phyloP scores from a whole-genome alignment of 768 basidiomycete species.

The Termitomyces sp. region DNA sequence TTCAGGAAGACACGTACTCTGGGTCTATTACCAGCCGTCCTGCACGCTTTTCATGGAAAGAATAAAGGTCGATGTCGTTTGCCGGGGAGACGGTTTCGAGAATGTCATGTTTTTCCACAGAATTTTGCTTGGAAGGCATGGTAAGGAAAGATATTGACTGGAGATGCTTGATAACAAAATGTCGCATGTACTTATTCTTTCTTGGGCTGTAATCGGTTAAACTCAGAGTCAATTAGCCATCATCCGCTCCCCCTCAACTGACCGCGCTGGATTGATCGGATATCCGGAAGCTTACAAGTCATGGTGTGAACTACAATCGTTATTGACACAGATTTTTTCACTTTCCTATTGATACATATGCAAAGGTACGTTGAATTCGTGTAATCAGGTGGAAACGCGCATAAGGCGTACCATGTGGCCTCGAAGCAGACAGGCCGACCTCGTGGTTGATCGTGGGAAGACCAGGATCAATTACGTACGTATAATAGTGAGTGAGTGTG shows the following conservation, averaged over 20 bases:
- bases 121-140: constrained; percentile 6
- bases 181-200: background rate
- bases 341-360: background rate
- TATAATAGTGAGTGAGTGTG: too few species aligned
- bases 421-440: background rate
- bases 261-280: background rate
- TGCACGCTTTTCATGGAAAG: constrained; percentile 46
- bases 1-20: constrained; percentile 26
- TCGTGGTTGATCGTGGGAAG: background rate
- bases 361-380: background rate
- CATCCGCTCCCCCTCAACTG: background rate
- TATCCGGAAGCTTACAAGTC: background rate
- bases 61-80: constrained; percentile 19
- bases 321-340: background rate
- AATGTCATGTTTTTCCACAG: constrained; percentile 7
- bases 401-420: background rate
- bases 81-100: background rate
- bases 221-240: too few species aligned
- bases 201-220: background rate
- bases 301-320: background rate
- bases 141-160: too few species aligned
- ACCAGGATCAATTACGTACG: too few species aligned
- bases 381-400: background rate
- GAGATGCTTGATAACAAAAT: background rate
- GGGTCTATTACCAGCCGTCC: constrained; percentile 58